Evolutionary conservation across 441 rosid genomes (phyloP).

Genomic region (Gossypium trilobum): DNA sequence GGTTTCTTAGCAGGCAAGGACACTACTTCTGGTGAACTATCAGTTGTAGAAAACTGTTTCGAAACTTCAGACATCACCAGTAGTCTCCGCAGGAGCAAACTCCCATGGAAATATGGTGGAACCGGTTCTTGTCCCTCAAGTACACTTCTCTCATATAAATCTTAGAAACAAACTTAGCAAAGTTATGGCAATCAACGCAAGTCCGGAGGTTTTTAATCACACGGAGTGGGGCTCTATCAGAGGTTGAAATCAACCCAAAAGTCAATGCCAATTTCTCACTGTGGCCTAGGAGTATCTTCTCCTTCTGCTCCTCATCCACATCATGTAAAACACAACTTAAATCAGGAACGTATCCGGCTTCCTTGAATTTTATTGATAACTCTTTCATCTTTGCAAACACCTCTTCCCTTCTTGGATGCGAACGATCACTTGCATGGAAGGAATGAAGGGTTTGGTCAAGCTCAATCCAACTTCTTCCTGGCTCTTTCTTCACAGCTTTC

Average conservation of each 20-base stretch:
- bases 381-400: slow-evolving; percentile 45
- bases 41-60: not conserved
- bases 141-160: slow-evolving; percentile 42
- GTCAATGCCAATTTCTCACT: slow-evolving; percentile 81
- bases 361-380: slow-evolving; percentile 44
- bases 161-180: slow-evolving; percentile 60
- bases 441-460: slow-evolving; percentile 42
- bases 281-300: slow-evolving; percentile 64
- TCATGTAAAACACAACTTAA: slow-evolving; percentile 67
- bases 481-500: slow-evolving; percentile 54
- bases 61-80: slow-evolving; percentile 38
- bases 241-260: slow-evolving; percentile 47
- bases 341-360: slow-evolving; percentile 68
- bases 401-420: slow-evolving; percentile 60
- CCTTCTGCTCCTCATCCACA: slow-evolving; percentile 85
- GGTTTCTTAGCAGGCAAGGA: not conserved
- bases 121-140: slow-evolving; percentile 67
- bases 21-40: not conserved
- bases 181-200: slow-evolving; percentile 81
- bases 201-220: slow-evolving; percentile 76
- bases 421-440: slow-evolving; percentile 51
- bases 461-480: slow-evolving; percentile 62
- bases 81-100: slow-evolving; percentile 73
- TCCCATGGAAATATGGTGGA: slow-evolving; percentile 52
- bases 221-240: slow-evolving; percentile 39